These are phyloP conservation scores for Castanopsis chinensis DNA, from an alignment of 306 rosid genomes.

Conservation along the genomic window DNA sequence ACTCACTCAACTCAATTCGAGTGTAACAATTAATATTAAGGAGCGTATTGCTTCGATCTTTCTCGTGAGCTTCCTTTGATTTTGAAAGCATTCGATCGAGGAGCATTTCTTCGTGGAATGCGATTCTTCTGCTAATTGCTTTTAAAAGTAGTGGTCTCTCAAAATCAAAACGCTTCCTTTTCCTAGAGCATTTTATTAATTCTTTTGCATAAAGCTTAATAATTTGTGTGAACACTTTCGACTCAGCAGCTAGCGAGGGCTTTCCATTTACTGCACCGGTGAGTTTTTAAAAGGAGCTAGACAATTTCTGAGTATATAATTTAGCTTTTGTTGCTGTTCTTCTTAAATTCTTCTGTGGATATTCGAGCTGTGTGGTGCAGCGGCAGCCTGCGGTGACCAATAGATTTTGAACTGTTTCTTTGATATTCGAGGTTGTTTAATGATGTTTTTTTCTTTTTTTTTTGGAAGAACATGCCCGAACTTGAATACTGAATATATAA, in stretches of 20 bases:
- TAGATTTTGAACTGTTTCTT: background rate
- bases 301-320: background rate
- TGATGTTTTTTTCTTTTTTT: background rate
- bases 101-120: constrained; percentile 40
- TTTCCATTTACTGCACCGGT: background rate
- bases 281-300: background rate
- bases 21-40: no score
- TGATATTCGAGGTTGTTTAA: background rate
- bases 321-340: background rate
- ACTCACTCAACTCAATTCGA: background rate
- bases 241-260: background rate
- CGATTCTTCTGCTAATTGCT: constrained; percentile 1
- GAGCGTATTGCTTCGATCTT: no score
- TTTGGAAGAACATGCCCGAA: background rate
- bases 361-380: background rate
- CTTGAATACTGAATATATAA: no score
- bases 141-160: background rate
- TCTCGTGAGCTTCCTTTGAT: background rate
- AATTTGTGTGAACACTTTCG: background rate
- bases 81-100: constrained; percentile 6
- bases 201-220: no score
- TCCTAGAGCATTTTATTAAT: background rate
- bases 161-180: background rate
- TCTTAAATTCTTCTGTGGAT: background rate
- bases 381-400: background rate